These are phyloP conservation scores for Scalesia atractyloides DNA, from an alignment of 129 eudicot species.

Conservation along the genomic window DNA sequence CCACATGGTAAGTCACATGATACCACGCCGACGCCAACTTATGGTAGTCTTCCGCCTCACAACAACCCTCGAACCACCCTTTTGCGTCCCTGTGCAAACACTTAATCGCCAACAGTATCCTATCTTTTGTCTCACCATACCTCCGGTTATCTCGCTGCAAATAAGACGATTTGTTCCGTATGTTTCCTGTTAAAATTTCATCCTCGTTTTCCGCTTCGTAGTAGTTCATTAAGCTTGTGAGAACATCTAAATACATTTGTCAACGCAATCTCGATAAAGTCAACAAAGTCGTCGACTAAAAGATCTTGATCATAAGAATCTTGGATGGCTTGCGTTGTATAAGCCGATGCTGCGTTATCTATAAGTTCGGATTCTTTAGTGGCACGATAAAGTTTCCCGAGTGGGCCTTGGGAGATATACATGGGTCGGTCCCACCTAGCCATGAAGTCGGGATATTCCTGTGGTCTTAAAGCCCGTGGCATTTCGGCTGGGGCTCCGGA, in stretches of 20 bases:
- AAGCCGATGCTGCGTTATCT: constrained; percentile 22
- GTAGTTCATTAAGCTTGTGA: constrained; percentile 50
- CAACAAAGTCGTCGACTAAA: constrained; percentile 53
- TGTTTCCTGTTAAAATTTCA: constrained; percentile 80
- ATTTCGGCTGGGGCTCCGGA: constrained; percentile 95
- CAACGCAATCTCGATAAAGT: constrained; percentile 50
- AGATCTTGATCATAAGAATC: constrained; percentile 71
- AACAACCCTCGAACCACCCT: constrained; percentile 64
- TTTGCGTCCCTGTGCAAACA: constrained; percentile 65
- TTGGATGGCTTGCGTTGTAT: constrained; percentile 32
- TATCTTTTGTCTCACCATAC: constrained; percentile 70
- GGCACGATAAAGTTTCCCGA: constrained; percentile 86
- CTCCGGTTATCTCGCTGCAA: constrained; percentile 75
- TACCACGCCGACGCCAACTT: constrained; percentile 92
- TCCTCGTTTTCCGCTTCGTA: constrained; percentile 74
- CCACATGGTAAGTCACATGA: constrained; percentile 73
- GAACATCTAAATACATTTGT: constrained; percentile 62
- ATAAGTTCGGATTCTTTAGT: constrained; percentile 39
- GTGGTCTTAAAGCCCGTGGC: constrained; percentile 67
- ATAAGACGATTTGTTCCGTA: constrained; percentile 55
- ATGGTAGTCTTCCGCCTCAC: constrained; percentile 41
- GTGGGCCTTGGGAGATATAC: constrained; percentile 67
- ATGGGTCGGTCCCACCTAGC: constrained; percentile 74
- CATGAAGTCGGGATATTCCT: constrained; percentile 90
- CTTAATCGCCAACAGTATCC: constrained; percentile 68